Conservation (phyloP, 192 early-diverging fungal genomes). For the Pilaira anomala region DNA sequence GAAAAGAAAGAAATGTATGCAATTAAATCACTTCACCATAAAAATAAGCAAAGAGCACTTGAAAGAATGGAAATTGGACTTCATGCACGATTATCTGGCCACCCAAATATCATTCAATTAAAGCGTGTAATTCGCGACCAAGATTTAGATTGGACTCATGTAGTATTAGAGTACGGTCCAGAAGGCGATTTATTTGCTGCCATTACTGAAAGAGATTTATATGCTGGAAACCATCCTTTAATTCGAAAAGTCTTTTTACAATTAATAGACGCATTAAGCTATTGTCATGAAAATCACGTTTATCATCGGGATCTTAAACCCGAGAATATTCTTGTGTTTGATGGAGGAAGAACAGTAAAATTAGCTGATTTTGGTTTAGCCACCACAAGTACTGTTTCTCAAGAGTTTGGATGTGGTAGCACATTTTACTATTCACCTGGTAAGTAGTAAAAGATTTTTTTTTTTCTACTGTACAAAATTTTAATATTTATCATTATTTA, state of each 20-base stretch:
- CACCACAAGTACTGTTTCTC: constrained; percentile 75
- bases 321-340: constrained; percentile 65
- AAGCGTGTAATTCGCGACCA: constrained; percentile 61
- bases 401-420: constrained; percentile 86
- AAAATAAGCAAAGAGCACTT: constrained; percentile 48
- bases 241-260: constrained; percentile 80
- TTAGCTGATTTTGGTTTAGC: constrained; percentile 93
- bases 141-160: constrained; percentile 52
- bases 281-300: constrained; percentile 67
- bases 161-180: constrained; percentile 73
- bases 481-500: not conserved
- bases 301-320: constrained; percentile 94
- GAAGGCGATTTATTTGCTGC: constrained; percentile 96
- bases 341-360: constrained; percentile 67
- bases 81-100: constrained; percentile 59
- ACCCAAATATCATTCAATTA: constrained; percentile 66
- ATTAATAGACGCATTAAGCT: constrained; percentile 77
- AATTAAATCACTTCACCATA: constrained; percentile 70
- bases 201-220: constrained; percentile 80
- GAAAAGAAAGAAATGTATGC: constrained; percentile 57
- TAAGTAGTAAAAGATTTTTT: not conserved
- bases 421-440: constrained; percentile 58
- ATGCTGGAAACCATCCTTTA: constrained; percentile 63
- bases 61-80: constrained; percentile 68
- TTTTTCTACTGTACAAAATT: not conserved